phyloP scores from a whole-genome alignment of 345 rosid species.

The Raphanus sativus region DNA sequence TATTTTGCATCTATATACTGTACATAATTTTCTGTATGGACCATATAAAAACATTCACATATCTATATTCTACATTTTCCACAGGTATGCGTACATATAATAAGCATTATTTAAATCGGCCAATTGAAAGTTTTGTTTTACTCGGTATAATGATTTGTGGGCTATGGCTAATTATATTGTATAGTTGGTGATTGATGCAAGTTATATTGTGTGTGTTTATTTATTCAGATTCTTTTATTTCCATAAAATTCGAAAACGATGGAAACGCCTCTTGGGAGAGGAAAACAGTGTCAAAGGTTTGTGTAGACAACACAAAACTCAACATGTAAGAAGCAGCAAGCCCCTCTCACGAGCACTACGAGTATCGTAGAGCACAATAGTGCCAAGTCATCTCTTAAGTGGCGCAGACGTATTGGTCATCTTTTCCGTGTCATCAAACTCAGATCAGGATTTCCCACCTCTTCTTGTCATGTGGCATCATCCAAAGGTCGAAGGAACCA shows the following conservation, averaged over 20 bases:
- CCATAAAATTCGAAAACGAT: slow-evolving; percentile 82
- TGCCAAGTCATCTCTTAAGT: slow-evolving; percentile 64
- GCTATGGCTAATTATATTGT: too few species aligned
- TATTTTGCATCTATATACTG: neutral
- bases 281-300: slow-evolving; percentile 55
- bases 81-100: neutral
- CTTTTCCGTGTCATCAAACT: slow-evolving; percentile 70
- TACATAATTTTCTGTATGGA: neutral
- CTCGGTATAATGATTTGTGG: slow-evolving; percentile 9
- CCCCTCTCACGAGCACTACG: slow-evolving; percentile 34
- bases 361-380: slow-evolving; percentile 69
- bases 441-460: slow-evolving; percentile 60
- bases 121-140: slow-evolving; percentile 16
- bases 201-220: too few species aligned
- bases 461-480: slow-evolving; percentile 65
- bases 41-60: neutral
- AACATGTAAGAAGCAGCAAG: slow-evolving; percentile 44
- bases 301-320: slow-evolving; percentile 42
- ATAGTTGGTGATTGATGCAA: too few species aligned
- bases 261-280: slow-evolving; percentile 91
- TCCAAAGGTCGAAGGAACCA: slow-evolving; percentile 67
- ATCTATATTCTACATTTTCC: neutral
- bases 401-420: slow-evolving; percentile 87
- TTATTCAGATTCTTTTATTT: slow-evolving; percentile 69
- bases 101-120: neutral